These are phyloP conservation scores for Schizochytrium sp. DNA, from an alignment of 108 stramenopile species.

Conservation along the genomic window DNA sequence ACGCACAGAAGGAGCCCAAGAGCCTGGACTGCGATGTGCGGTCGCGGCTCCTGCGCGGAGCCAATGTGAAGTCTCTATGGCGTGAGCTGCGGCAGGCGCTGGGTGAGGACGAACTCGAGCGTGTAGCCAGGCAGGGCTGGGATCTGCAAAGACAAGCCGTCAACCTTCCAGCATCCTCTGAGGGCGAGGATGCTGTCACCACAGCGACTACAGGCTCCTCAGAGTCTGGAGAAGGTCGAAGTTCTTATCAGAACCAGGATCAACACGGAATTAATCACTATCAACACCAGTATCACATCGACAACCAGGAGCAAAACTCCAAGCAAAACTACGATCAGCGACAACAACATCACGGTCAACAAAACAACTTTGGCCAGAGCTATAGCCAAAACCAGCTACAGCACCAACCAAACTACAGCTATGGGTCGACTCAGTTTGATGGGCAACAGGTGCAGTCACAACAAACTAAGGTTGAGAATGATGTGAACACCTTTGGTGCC, in stretches of 20 bases:
- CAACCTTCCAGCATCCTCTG: neutral
- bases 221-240: neutral
- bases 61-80: conserved; percentile 31
- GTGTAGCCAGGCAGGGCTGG: neutral
- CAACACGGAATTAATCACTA: no score
- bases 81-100: neutral
- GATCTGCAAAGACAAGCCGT: neutral
- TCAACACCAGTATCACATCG: no score
- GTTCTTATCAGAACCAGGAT: neutral
- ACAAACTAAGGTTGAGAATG: neutral
- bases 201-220: neutral
- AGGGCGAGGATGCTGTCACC: neutral
- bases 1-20: neutral
- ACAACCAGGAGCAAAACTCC: no score
- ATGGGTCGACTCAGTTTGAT: no score
- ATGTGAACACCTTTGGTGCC: neutral
- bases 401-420: no score
- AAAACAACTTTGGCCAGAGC: no score
- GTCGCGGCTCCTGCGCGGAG: conserved; percentile 24
- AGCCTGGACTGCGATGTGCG: conserved; percentile 12
- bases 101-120: conserved; percentile 22
- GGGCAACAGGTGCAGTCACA: neutral
- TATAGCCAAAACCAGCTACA: no score
- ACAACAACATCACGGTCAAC: no score
- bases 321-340: no score